Base-by-base conservation (phyloP, 2,329 filamentous ascomycete genomes). In the Helminthosporium solani region DNA sequence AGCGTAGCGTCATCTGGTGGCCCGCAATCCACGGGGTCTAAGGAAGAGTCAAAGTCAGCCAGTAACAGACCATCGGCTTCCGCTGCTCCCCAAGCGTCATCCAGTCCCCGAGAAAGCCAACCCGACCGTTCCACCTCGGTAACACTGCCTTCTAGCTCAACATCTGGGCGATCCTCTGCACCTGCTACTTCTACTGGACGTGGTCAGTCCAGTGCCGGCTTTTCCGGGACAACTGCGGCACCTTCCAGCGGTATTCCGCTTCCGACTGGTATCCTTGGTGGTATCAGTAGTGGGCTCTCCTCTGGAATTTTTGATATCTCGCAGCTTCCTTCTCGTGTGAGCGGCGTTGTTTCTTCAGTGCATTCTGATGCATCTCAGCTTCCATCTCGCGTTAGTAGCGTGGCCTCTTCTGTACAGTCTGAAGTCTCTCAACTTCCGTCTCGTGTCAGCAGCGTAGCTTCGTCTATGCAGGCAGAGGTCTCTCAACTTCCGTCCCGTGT, bases 401-500 rank as follows among this genome's bases (percentile, higher is more conserved):
- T 15, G 6, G 21, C 20, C 3, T 23, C 18, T 38, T 21, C 35
- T 7, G 35, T 9, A 6, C 18, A 23, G n/a, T 27, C 35, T 25
- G 35, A 38, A 16, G 20, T 38, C 2, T 38, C 21, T 3, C 35
- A 38, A 16, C 9, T 38, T 15, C 35, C 35, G 8, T 44, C 40
- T 30, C 38, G 42, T 28, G 20, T 49, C 33, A 39, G 42, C 38
- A 35, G 35, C 14, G 12, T 19, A 7, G 35, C 33, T 3, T 43
- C 40, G 27, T 42, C 45, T 7, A 35, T 31, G 15, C 7, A 35
- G 12, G 41, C 46, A 11, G 27, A 42, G 5, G 42, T 45, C 7
- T 31, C 39, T 1, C 23, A 33, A 3, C n/a, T 49, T 18, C 46
- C 42, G 2, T 42, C 46, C n/a, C 25, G 12, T 27, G 18, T 49